A percentile compares a stretch with the other conserved stretches of the same genome.
These are phyloP conservation scores for Nicotiana attenuata DNA, from an alignment of 257 asterid species.

Conservation along the genomic window DNA sequence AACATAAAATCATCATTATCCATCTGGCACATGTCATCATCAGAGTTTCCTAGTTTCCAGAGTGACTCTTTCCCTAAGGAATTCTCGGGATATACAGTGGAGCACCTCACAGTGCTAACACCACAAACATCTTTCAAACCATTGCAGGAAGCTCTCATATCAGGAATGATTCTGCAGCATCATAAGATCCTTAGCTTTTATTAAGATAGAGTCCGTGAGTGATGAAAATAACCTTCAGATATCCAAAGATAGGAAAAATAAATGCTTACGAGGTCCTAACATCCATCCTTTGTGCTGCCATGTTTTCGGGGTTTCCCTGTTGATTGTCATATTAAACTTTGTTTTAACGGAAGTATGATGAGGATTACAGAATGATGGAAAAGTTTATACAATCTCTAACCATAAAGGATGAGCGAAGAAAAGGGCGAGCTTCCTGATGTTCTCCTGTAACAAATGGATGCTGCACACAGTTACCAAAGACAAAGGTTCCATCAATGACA, in stretches of 20 bases:
- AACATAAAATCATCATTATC: slow-evolving; percentile 64
- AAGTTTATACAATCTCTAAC: slow-evolving; percentile 40
- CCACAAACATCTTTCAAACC: slow-evolving; percentile 59
- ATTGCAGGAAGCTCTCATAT: slow-evolving; percentile 47
- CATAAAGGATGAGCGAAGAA: slow-evolving; percentile 46
- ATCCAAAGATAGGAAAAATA: background rate
- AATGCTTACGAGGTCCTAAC: slow-evolving; percentile 61
- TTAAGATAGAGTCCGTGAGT: background rate
- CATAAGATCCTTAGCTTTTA: slow-evolving; percentile 12
- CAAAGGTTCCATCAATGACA: background rate
- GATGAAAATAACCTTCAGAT: slow-evolving; percentile 3
- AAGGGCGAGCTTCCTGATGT: slow-evolving; percentile 52
- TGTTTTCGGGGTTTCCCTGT: slow-evolving; percentile 61
- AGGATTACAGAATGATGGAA: background rate
- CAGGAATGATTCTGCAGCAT: slow-evolving; percentile 58
- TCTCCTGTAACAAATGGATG: slow-evolving; percentile 94
- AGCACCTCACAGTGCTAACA: slow-evolving; percentile 44
- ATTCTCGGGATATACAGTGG: slow-evolving; percentile 46
- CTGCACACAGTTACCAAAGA: slow-evolving; percentile 43
- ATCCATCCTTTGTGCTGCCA: slow-evolving; percentile 44
- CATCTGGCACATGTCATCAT: slow-evolving; percentile 86
- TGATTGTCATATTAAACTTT: slow-evolving; percentile 16
- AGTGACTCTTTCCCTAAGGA: slow-evolving; percentile 42
- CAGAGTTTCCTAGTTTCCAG: slow-evolving; percentile 69
- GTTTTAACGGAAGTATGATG: background rate